Evolutionary conservation across 2,329 filamentous ascomycete genomes (phyloP).

Genomic region (Cladorrhinum sp.): DNA sequence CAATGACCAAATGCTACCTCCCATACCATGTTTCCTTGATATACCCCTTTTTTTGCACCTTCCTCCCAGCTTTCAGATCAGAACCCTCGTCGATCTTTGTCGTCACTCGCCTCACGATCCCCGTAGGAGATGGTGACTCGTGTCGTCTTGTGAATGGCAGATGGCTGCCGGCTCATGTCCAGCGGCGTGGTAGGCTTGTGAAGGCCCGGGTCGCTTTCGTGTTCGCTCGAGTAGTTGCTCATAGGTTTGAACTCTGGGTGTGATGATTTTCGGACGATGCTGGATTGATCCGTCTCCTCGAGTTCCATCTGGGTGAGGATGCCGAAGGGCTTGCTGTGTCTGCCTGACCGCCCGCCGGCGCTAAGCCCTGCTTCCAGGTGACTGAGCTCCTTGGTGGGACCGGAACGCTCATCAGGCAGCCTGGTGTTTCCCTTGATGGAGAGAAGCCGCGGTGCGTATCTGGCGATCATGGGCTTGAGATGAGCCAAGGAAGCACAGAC

Average conservation of each 20-base stretch:
- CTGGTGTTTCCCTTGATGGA: neutral
- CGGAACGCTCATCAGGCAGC: neutral
- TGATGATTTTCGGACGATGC: neutral
- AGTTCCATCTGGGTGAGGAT: neutral
- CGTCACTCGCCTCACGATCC: neutral
- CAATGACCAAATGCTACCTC: neutral
- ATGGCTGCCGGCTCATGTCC: neutral
- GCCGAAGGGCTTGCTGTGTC: neutral
- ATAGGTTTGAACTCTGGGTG: neutral
- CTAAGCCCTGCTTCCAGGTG: neutral
- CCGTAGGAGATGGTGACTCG: neutral
- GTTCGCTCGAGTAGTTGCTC: neutral
- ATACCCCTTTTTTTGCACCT: neutral
- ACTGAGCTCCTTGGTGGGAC: neutral
- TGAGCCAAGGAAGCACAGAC: conserved; percentile 39
- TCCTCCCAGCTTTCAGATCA: neutral
- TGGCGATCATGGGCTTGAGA: conserved; percentile 37
- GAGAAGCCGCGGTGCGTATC: neutral
- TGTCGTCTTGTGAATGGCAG: neutral
- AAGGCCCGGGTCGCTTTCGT: neutral
- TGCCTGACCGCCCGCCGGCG: neutral
- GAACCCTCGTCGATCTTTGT: neutral
- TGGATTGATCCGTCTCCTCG: neutral
- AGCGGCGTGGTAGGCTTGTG: neutral
- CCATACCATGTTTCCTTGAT: neutral